Percentiles rank a stretch among this genome's conserved stretches.
Evolutionary conservation across 257 asterid genomes (phyloP).

Genomic region (Jaltomata sinuosa): DNA sequence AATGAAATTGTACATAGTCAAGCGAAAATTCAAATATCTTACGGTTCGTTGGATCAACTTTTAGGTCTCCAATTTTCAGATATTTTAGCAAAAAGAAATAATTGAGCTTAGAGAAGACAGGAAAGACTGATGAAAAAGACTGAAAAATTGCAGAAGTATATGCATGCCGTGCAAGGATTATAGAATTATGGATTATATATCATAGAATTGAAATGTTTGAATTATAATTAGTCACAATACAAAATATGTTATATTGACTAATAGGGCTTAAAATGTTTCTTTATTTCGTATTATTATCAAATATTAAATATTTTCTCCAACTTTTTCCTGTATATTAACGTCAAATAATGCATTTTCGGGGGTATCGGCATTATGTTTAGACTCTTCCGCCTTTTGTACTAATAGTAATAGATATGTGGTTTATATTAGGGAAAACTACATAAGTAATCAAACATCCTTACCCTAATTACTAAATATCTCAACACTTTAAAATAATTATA

Average conservation of each 20-base stretch:
- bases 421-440: too few relatives aligned
- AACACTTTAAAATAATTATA: too few relatives aligned
- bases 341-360: neutral
- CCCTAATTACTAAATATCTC: too few relatives aligned
- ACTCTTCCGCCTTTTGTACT: too few relatives aligned
- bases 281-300: neutral
- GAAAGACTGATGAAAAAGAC: neutral
- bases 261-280: neutral
- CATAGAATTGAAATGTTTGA: neutral
- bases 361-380: neutral
- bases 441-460: too few relatives aligned
- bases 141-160: neutral
- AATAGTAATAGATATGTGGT: too few relatives aligned
- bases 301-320: neutral
- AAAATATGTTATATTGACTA: neutral
- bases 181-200: neutral
- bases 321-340: neutral
- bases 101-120: neutral
- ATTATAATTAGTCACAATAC: neutral
- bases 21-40: neutral
- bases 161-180: neutral
- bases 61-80: neutral
- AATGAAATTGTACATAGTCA: neutral
- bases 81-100: too few relatives aligned
- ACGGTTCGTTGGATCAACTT: neutral